Conservation (phyloP, 148 eudicot species). For the Diospyros lotus region DNA sequence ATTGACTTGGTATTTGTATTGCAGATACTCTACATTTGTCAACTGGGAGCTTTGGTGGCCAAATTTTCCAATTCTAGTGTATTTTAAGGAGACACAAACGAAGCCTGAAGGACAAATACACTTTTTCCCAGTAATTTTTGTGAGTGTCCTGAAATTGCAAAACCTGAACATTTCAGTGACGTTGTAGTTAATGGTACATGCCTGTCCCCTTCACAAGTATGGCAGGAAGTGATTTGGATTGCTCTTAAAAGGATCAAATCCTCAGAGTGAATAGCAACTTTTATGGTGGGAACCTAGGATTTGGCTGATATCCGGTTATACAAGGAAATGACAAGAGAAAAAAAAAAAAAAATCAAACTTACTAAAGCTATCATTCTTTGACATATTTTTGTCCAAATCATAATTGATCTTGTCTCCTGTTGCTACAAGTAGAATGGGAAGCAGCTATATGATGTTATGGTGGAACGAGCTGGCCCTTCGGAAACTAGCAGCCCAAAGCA, state of each 20-base stretch:
- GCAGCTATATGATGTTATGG: constrained; percentile 94
- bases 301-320: too few relatives aligned
- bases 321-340: too few relatives aligned
- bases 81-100: constrained; percentile 93
- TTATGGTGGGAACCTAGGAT: too few relatives aligned
- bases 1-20: constrained; percentile 1
- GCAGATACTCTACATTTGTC: constrained; percentile 85
- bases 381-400: too few relatives aligned
- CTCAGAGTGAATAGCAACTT: too few relatives aligned
- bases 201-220: too few relatives aligned
- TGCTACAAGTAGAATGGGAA: constrained; percentile 67
- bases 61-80: constrained; percentile 84
- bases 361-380: too few relatives aligned
- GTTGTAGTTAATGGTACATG: not conserved
- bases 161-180: not conserved
- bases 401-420: not conserved
- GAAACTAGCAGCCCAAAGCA: constrained; percentile 68
- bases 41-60: constrained; percentile 99
- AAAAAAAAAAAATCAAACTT: too few relatives aligned
- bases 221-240: too few relatives aligned
- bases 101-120: constrained; percentile 96
- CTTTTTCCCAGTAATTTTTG: constrained; percentile 94
- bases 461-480: constrained; percentile 89
- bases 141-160: constrained; percentile 31
- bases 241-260: too few relatives aligned